Base-by-base conservation (phyloP, 352 stramenopile species). In the Phytophthora meadii region DNA sequence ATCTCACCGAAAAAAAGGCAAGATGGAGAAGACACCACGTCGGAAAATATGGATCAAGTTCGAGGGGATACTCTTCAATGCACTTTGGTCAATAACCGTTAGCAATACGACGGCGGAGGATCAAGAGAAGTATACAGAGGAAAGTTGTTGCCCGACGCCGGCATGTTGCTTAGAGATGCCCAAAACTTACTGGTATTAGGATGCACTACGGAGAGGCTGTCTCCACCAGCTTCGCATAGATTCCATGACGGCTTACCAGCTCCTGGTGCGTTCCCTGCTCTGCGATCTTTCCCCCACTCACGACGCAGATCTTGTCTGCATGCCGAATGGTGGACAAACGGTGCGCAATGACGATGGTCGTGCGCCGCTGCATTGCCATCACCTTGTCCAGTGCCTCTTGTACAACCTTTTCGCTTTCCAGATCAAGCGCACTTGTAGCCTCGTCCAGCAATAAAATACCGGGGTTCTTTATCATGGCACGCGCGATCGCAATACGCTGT, bases 301-400 rank as follows among this genome's bases (percentile, higher is more conserved):
- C 79, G 7, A 99, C 94, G 42, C 94, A 89, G 61, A 99, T 99
- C 56, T 92, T 83, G 79, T 99, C 93, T 36, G 93, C 95, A 78
- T 97, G 89, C 6, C 64, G 68, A 32, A 81, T 76, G 17, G 74
- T 82, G 3, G 62, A 71, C 49, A 76, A 41, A n/a, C 72, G 74
- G 37, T 81, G 72, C 8, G 68, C 64, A n/a, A 67, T 68, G 7
- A 67, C 39, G 17, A 71, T 57, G 41, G 55, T 71, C 27, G 63
- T 59, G 19, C 55, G 54, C 10, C 45, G 53, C 12, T 63, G 63
- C 42, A 67, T 56, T 14, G 74, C 45, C n/a, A 81, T 44, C 15
- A 74, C 60, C 4, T 60, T 57, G 46, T 82, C 62, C 45, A 84
- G 59, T 22, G 68, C 56, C 8, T 80, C 65, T 50, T 81, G 65